A percentile compares a stretch with the other conserved stretches of the same genome.
Conservation (phyloP, 2,329 filamentous ascomycete genomes). For the Sporothrix protearum region DNA sequence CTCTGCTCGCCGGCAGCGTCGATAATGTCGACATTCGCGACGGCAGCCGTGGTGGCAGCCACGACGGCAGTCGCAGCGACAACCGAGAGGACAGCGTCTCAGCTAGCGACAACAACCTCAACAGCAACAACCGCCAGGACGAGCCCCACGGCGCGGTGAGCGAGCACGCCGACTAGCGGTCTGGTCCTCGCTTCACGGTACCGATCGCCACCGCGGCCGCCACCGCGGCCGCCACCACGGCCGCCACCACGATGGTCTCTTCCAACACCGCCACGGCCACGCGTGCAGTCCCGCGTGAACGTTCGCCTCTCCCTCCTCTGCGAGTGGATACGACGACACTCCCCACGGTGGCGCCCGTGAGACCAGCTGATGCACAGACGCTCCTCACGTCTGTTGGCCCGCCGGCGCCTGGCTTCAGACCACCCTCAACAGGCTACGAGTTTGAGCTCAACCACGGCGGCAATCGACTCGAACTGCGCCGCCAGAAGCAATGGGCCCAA, state of each 20-base stretch:
- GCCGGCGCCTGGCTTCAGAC: slow-evolving; percentile 15
- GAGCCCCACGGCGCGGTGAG: not conserved
- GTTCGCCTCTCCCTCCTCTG: not conserved
- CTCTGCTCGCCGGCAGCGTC: not conserved
- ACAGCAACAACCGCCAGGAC: not conserved
- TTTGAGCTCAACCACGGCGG: slow-evolving; percentile 28
- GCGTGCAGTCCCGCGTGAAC: not conserved
- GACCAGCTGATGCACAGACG: not conserved
- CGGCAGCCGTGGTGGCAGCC: not conserved
- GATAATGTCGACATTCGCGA: not conserved
- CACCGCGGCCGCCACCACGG: not conserved
- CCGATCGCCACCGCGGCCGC: not conserved
- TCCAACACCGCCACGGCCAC: too few relatives aligned
- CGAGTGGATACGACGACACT: not conserved
- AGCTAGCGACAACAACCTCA: not conserved
- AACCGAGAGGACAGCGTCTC: too few relatives aligned
- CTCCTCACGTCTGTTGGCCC: not conserved
- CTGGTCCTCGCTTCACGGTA: not conserved
- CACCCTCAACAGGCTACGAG: slow-evolving; percentile 27
- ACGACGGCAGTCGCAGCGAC: not conserved
- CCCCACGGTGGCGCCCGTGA: not conserved
- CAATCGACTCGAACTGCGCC: slow-evolving; percentile 25
- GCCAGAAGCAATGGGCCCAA: slow-evolving; percentile 27
- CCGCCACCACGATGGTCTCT: not conserved
- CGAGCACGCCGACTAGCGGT: slow-evolving; percentile 13